Evolutionary conservation across 495 filamentous ascomycete genomes (phyloP).

Genomic region (Chaetomium cochliodes): DNA sequence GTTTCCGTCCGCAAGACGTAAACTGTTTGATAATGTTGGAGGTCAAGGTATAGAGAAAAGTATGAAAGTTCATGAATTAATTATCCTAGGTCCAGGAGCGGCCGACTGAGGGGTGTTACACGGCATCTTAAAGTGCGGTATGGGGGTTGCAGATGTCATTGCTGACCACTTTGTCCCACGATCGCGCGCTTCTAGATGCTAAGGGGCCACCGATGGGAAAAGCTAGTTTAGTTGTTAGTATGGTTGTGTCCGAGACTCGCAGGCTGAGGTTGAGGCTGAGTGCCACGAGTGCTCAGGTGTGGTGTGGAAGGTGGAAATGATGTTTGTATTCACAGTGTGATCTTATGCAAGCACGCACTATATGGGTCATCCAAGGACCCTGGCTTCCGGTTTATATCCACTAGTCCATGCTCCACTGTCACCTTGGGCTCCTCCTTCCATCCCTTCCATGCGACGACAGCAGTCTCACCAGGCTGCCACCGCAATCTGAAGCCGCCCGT

Average conservation of each 20-base stretch:
- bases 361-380: not conserved
- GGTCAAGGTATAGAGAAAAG: too few species aligned
- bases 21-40: not conserved
- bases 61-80: not conserved
- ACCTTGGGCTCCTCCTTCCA: constrained; percentile 1
- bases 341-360: not conserved
- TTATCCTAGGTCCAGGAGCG: not conserved
- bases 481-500: not conserved
- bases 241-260: too few species aligned
- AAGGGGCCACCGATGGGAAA: not conserved
- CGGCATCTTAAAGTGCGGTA: not conserved
- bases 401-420: not conserved
- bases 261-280: too few species aligned
- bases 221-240: not conserved
- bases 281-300: too few species aligned
- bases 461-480: not conserved
- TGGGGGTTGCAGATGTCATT: not conserved
- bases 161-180: not conserved
- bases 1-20: not conserved
- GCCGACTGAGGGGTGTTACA: not conserved
- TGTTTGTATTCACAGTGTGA: not conserved
- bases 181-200: not conserved
- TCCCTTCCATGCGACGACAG: not conserved
- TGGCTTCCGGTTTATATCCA: not conserved
- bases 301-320: too few species aligned